Evolutionary conservation across 2,329 filamentous ascomycete genomes (phyloP), one percentile per base, ranked within the genome.

Genomic region (Fusarium sp.): DNA sequence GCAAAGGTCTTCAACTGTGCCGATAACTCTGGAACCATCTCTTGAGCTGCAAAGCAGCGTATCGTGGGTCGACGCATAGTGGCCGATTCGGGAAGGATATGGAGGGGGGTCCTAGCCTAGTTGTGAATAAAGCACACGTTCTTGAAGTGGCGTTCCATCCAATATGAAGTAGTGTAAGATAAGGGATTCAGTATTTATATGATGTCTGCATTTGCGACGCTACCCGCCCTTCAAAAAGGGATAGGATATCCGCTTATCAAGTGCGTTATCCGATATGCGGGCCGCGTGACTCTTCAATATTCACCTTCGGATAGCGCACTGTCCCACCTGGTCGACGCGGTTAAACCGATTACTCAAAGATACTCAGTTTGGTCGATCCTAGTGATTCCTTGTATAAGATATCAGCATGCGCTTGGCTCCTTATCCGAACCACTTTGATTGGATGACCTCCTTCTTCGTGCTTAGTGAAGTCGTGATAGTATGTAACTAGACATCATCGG

Each of bases 21-120:
- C 9, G 57, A 60, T 26, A 60, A 60, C 14, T 60, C 57, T 32
- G 45, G 57, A n/a, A 60, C 57, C 9, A 60, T 60, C n/a, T 60
- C 57, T 18, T 58, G 9, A 58, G 18, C 20, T 6, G 11, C 6
- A 30, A 2, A 18, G 2, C 7, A 22, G 24, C 15, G 8, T 15
- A 24, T 30, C 24, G 3, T 10, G 0, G 6, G 11, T 18, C 20
- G 20, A n/a, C 6, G 2, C 6, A n/a, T 55, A 6, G 20, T 13
- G 35, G 51, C 24, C 6, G 8, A 41, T n/a, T 55, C 51, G 20
- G 51, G 20, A 41, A 4, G 2, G 13, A n/a, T 39, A 5, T 1
- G 35, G 35, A n/a, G 8, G 35, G 35, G 6, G 14, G 20, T 8
- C 20, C 20, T 53, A 53, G n/a, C n/a, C 32, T 53, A 36, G 32